Percentiles rank a stretch among this genome's conserved stretches.
phyloP scores from a whole-genome alignment of 2,329 filamentous ascomycete species.

The Diplodia seriata region DNA sequence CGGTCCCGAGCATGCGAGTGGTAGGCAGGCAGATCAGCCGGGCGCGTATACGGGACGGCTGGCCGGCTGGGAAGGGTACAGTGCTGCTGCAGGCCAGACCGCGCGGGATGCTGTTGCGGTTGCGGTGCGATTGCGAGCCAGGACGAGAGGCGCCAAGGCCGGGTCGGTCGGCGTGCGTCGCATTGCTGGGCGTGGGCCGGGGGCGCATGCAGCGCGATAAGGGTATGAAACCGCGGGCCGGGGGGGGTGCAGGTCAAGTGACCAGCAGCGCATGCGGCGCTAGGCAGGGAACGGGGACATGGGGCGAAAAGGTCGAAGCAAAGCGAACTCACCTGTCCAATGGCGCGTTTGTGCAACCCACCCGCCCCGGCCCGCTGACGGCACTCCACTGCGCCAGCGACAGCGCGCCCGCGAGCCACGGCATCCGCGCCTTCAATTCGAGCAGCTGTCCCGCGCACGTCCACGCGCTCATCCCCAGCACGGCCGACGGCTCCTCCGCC shows the following conservation, averaged over 20 bases:
- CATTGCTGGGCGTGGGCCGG: constrained; percentile 22
- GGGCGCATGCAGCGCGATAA: constrained; percentile 29
- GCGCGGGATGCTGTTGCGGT: background rate
- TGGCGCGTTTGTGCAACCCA: constrained; percentile 77
- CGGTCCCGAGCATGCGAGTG: constrained; percentile 33
- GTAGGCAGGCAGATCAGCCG: constrained; percentile 32
- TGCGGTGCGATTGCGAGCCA: background rate
- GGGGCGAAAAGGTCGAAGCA: constrained; percentile 43
- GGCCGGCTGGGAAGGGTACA: constrained; percentile 20
- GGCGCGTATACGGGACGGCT: constrained; percentile 32
- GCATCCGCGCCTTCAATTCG: constrained; percentile 81
- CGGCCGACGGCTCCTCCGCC: constrained; percentile 54
- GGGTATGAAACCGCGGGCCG: constrained; percentile 29
- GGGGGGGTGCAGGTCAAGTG: constrained; percentile 62
- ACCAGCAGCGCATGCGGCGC: constrained; percentile 64
- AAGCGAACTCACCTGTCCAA: constrained; percentile 82
- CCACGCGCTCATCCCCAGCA: constrained; percentile 81
- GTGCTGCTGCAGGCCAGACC: constrained; percentile 19
- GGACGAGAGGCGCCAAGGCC: constrained; percentile 10
- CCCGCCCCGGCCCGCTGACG: constrained; percentile 74
- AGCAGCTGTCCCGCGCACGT: constrained; percentile 74
- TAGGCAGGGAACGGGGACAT: constrained; percentile 36
- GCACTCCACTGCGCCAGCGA: constrained; percentile 78
- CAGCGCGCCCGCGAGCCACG: constrained; percentile 81
- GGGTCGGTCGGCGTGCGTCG: constrained; percentile 18